Conservation (phyloP, 129 eudicot genomes). For the Cynara cardunculus region DNA sequence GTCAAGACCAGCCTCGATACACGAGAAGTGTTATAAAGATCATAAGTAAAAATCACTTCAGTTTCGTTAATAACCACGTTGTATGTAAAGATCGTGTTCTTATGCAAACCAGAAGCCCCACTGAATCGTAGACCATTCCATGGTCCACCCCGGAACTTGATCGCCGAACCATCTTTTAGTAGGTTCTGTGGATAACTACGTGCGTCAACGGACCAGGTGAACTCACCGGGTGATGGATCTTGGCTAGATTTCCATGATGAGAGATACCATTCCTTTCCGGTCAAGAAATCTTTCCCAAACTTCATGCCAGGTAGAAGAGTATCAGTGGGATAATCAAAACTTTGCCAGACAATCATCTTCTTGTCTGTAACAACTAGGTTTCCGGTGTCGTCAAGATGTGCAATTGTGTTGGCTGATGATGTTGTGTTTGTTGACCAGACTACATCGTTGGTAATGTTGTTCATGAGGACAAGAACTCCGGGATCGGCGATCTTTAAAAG, state of each 20-base stretch:
- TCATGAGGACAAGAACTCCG: constrained; percentile 2
- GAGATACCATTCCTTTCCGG: constrained; percentile 21
- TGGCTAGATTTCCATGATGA: constrained; percentile 37
- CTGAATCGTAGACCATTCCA: constrained; percentile 7
- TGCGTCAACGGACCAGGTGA: constrained; percentile 24
- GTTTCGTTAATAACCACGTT: constrained; percentile 10
- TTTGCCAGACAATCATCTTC: constrained; percentile 35
- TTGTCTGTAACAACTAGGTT: constrained; percentile 34
- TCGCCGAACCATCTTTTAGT: constrained; percentile 6
- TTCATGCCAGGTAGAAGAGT: constrained; percentile 41
- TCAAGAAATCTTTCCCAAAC: constrained; percentile 19
- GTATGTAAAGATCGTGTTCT: background rate
- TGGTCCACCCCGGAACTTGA: constrained; percentile 19
- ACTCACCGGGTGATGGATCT: constrained; percentile 40
- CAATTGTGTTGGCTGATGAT: constrained; percentile 4
- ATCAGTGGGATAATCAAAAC: constrained; percentile 49
- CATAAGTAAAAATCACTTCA: constrained; percentile 23
- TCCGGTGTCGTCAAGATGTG: constrained; percentile 33
- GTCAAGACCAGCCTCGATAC: constrained; percentile 14
- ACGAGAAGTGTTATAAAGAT: constrained; percentile 1
- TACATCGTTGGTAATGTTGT: background rate
- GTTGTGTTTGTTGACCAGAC: constrained; percentile 24
- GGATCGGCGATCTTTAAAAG: background rate
- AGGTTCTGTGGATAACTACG: constrained; percentile 30
- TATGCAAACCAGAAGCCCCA: constrained; percentile 13